Evolutionary conservation across 306 rosid genomes (phyloP).

Genomic region (Hylodesmum podocarpum): DNA sequence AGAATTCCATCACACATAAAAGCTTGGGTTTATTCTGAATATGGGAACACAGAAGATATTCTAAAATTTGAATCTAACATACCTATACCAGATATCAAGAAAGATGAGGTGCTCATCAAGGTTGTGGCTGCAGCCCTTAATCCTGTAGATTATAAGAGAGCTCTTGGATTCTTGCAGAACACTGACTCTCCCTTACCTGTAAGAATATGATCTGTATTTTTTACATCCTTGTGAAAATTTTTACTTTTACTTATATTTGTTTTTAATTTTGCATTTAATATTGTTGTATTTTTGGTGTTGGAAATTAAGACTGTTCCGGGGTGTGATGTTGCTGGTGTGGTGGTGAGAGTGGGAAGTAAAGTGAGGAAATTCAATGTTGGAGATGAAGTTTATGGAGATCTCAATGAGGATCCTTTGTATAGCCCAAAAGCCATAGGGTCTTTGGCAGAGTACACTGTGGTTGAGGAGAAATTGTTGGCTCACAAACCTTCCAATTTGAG

Average conservation of each 20-base stretch:
- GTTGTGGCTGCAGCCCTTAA: constrained; percentile 68
- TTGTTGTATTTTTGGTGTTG: neutral
- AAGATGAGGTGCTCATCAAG: constrained; percentile 58
- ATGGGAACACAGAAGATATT: constrained; percentile 48
- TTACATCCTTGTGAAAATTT: too few relatives aligned
- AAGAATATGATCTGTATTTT: too few relatives aligned
- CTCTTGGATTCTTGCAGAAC: too few relatives aligned
- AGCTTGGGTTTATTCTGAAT: constrained; percentile 59
- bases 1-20: constrained; percentile 24
- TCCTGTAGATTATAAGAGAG: constrained; percentile 62
- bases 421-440: neutral
- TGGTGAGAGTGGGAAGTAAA: too few relatives aligned
- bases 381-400: constrained; percentile 26
- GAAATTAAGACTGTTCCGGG: constrained; percentile 27
- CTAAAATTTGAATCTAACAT: constrained; percentile 46
- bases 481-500: constrained; percentile 56
- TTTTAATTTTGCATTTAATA: too few relatives aligned
- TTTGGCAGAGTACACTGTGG: constrained; percentile 34
- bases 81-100: constrained; percentile 40
- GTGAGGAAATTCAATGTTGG: constrained; percentile 28
- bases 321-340: constrained; percentile 29
- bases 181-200: too few relatives aligned
- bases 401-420: too few relatives aligned
- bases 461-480: constrained; percentile 58
- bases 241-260: too few relatives aligned